A percentile compares a stretch with the other conserved stretches of the same genome.
These are phyloP conservation scores for Aspergillus nomiae DNA, from an alignment of 2,329 filamentous ascomycete genomes.

Conservation along the genomic window DNA sequence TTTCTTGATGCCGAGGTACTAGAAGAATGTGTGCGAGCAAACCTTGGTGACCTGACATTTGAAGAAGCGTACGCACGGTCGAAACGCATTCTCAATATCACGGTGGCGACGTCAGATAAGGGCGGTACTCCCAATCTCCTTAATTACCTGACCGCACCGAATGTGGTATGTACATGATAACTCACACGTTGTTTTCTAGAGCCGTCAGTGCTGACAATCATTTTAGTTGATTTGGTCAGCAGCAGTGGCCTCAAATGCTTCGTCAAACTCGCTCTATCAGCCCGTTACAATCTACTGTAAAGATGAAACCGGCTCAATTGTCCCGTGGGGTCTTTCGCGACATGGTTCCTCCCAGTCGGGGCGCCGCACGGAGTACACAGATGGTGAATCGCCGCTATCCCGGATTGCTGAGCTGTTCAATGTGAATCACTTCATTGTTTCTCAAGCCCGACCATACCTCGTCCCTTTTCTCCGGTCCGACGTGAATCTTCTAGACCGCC, in stretches of 20 bases:
- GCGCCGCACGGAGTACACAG: slow-evolving; percentile 65
- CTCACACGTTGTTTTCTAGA: neutral
- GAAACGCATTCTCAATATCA: slow-evolving; percentile 88
- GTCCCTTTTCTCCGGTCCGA: slow-evolving; percentile 82
- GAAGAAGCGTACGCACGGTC: slow-evolving; percentile 87
- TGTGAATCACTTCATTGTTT: slow-evolving; percentile 93
- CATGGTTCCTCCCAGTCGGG: slow-evolving; percentile 69
- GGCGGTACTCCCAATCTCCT: slow-evolving; percentile 80
- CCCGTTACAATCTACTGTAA: slow-evolving; percentile 75
- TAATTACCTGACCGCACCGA: slow-evolving; percentile 90
- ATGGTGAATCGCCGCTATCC: slow-evolving; percentile 67
- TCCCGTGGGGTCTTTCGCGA: slow-evolving; percentile 68
- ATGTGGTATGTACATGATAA: slow-evolving; percentile 67
- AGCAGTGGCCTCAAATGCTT: slow-evolving; percentile 44
- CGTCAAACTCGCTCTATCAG: slow-evolving; percentile 65
- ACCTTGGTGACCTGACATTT: slow-evolving; percentile 87
- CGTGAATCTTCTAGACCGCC: slow-evolving; percentile 70
- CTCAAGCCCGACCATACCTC: slow-evolving; percentile 86
- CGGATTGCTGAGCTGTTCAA: slow-evolving; percentile 84
- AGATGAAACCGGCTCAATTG: slow-evolving; percentile 69
- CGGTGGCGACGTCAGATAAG: slow-evolving; percentile 73
- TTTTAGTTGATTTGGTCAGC: slow-evolving; percentile 61
- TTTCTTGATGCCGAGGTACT: slow-evolving; percentile 80
- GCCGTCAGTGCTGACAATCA: neutral
- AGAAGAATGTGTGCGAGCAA: slow-evolving; percentile 79